Evolutionary conservation across 495 filamentous ascomycete species (phyloP).

Genomic region (Xylaria nigripes): DNA sequence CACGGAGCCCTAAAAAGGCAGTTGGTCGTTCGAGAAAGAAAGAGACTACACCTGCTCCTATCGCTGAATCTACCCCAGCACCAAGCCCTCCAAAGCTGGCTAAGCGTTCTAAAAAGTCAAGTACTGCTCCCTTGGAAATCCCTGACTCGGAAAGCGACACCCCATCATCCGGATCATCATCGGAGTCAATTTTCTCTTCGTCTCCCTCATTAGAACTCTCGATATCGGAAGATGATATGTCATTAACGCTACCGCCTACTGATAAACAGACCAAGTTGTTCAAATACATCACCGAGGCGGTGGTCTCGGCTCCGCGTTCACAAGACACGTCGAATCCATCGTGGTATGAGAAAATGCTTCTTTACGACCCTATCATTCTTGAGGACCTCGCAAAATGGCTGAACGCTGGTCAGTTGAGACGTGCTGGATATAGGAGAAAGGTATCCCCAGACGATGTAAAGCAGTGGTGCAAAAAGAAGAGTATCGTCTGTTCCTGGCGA

Average conservation of each 20-base stretch:
- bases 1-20: neutral
- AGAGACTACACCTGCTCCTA: neutral
- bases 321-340: conserved; percentile 45
- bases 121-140: conserved; percentile 40
- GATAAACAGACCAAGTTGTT: conserved; percentile 42
- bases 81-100: conserved; percentile 17
- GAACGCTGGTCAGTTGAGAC: conserved; percentile 59
- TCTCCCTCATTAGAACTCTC: conserved; percentile 28
- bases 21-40: neutral
- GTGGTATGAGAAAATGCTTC: conserved; percentile 86
- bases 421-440: conserved; percentile 57
- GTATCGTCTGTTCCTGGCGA: conserved; percentile 63
- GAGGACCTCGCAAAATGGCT: conserved; percentile 84
- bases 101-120: conserved; percentile 9
- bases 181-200: conserved; percentile 29
- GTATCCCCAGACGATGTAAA: conserved; percentile 52
- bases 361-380: conserved; percentile 85
- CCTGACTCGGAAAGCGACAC: conserved; percentile 50
- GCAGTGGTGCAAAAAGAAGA: conserved; percentile 78
- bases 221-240: conserved; percentile 32
- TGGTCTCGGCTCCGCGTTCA: conserved; percentile 45
- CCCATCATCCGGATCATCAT: conserved; percentile 34
- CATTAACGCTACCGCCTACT: conserved; percentile 28
- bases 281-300: conserved; percentile 55
- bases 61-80: neutral